Evolutionary conservation across 1,139 yeast genomes (phyloP), one percentile per base, ranked within the genome.

Genomic region (Arxiozyma slooffiae): DNA sequence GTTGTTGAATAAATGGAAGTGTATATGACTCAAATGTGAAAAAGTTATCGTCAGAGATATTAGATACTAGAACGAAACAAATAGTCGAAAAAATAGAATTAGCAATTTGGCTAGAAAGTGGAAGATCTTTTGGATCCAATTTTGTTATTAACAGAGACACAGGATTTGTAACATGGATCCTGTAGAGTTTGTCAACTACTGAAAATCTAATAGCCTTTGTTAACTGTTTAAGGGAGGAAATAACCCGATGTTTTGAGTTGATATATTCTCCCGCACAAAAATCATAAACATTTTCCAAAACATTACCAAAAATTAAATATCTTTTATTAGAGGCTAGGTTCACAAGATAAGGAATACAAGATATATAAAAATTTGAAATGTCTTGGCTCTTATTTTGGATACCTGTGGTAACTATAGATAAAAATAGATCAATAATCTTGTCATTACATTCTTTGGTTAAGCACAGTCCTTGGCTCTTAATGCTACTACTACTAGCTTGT

Each of bases 101-200:
- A 48, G 90, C 70, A 0, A 96, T 78, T 50, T 80, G 76, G 39
- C 84, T 73, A 0, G 96, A 83, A 62, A 92, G 82, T 34, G 75
- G 77, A 50, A 89, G 74, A 67, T 94, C 98, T 66, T 90, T 92
- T 1, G 94, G 80, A 64, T 92, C 97, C 44, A 94, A 81, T 30
- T 95, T 96, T 0, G 90, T 87, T n/a, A 89, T 67, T 0, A 85
- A 72, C 65, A 87, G 74, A 48, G 81, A 78, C 38, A 92, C 65
- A 17, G 94, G 71, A 51, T 95, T 79, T 0, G 94, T 79, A 23
- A 89, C 70, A 61, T 94, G 98, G 16, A 87, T 82, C 48, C 96
- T 74, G 64, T 77, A 88, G 2, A 81, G 67, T 1, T 85, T 84
- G 4, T 80, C 75, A 36, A 73, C 67, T 0, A 87, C 82, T 72